Evolutionary conservation across 345 rosid genomes (phyloP), one percentile per base, ranked within the genome.

Genomic region (Euphorbia lathyris): DNA sequence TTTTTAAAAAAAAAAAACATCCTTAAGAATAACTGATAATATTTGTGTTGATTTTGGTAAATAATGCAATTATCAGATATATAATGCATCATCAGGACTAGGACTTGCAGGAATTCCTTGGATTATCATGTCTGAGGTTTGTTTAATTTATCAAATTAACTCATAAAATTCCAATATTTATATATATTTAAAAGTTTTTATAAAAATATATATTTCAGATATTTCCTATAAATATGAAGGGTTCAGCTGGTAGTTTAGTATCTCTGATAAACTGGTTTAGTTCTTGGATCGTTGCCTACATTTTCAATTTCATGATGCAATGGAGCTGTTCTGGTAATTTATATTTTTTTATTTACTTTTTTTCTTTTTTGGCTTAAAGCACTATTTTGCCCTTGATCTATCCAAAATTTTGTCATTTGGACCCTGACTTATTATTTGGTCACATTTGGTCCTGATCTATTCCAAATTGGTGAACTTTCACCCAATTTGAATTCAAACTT

Each of bases 171-270:
- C 17, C 61, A 53, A 45, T 12, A 12, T 34, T 34, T 34, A 34
- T 34, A 34, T 7, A 2, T 34, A 34, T 34, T 34, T 34, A 34
- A 2, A 34, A 34, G 7, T 34, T 34, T 2, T 2, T 34, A 2
- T 34, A 34, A 34, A 34, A 34, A 34, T 45, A 45, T 45, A 45
- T 12, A 45, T 71, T 57, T 68, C 73, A 92, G 97, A 82, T 92
- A 67, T 90, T 92, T 70, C 95, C 95, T 1, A 90, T 90, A 76
- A 87, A 88, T 76, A 81, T 88, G 83, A 92, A 88, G 60, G 97
- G 89, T 8, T 81, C 90, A 51, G 92, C 95, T 30, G 98, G 95
- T 43, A 92, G 95, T 73, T 79, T 92, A 4, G 91, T 91, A 82
- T 83, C 90, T 53, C 63, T 92, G 51, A 84, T 87, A 20, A 90